Evolutionary conservation across 2,329 filamentous ascomycete genomes (phyloP), one percentile per base, ranked within the genome.

Genomic region (Epicoccum nigrum): DNA sequence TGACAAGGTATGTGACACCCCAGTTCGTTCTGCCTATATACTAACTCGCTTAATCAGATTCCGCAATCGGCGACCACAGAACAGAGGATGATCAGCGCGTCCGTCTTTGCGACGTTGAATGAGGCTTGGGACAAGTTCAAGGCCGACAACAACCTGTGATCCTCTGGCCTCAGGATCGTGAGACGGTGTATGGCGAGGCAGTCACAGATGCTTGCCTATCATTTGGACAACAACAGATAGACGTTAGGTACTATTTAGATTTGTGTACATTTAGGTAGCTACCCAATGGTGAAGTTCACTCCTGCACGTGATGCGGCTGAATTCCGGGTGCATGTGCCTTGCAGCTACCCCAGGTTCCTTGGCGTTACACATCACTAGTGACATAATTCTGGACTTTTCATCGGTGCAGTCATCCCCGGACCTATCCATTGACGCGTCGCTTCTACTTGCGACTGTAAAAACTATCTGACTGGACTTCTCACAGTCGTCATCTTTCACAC

Each of bases 1-100:
- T 54, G 94, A 99, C 74, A 99, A 99, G 88, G 94, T 97, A 81
- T 74, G 56, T 55, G 15, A 1, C 7, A 17, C 1, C 7, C 1
- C 7, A 8, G 4, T 12, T 3, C 6, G 15, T 7, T 9, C 23
- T 9, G 11, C 4, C 7, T 15, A 53, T 52, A 53, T 13, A 45
- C 20, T 55, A 23, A 27, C 9, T n/a, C n/a, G 4, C 8, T 9
- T 40, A 12, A 33, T 7, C 38, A 68, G 85, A 83, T 87, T 43
- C 75, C 85, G 4, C 83, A 83, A 54, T 76, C 77, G 45, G 85
- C 85, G n/a, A 86, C 84, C 2, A 86, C 83, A 1, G 85, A 87
- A 63, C 85, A 87, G 68, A 78, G 78, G 48, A 87, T 87, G 85
- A 84, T 87, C 57, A 84, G 84, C 58, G 83, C 81, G 20, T 80